phyloP scores from a whole-genome alignment of 2,329 filamentous ascomycete species.

The Knufia fluminis region DNA sequence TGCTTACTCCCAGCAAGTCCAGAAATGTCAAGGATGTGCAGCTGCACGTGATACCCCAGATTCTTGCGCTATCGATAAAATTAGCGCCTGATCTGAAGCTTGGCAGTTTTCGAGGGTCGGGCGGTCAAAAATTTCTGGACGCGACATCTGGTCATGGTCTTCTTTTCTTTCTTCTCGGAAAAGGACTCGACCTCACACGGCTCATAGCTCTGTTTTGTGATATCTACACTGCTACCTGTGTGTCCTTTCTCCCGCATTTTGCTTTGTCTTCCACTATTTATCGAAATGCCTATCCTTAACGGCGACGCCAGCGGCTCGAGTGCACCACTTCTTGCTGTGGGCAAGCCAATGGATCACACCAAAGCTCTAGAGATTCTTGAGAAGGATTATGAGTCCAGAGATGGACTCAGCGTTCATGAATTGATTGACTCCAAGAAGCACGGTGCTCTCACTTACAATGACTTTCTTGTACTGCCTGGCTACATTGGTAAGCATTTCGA shows the following conservation, averaged over 20 bases:
- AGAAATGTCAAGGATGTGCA: too few species aligned
- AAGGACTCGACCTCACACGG: conserved; percentile 18
- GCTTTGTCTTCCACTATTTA: conserved; percentile 30
- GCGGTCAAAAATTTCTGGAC: conserved; percentile 28
- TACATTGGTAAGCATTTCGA: conserved; percentile 62
- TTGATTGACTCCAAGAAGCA: conserved; percentile 85
- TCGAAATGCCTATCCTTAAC: conserved; percentile 62
- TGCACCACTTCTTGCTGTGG: conserved; percentile 36
- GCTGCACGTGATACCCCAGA: too few species aligned
- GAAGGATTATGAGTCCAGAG: conserved; percentile 63
- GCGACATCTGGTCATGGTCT: conserved; percentile 11
- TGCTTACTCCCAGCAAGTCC: too few species aligned
- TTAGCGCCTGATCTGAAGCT: too few species aligned
- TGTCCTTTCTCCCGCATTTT: conserved; percentile 24
- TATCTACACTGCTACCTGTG: conserved; percentile 20
- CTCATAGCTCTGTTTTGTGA: conserved; percentile 21
- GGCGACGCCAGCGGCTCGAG: conserved; percentile 48
- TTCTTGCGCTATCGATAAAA: too few species aligned
- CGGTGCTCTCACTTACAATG: conserved; percentile 95
- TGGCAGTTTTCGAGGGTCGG: too few species aligned
- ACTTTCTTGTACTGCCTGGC: conserved; percentile 91
- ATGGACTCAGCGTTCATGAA: conserved; percentile 80
- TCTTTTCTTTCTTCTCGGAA: conserved; percentile 21
- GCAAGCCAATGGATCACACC: conserved; percentile 59
- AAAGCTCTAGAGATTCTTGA: conserved; percentile 72